Base-by-base conservation (phyloP, 768 basidiomycete species). In the Pisolithus tinctorius region DNA sequence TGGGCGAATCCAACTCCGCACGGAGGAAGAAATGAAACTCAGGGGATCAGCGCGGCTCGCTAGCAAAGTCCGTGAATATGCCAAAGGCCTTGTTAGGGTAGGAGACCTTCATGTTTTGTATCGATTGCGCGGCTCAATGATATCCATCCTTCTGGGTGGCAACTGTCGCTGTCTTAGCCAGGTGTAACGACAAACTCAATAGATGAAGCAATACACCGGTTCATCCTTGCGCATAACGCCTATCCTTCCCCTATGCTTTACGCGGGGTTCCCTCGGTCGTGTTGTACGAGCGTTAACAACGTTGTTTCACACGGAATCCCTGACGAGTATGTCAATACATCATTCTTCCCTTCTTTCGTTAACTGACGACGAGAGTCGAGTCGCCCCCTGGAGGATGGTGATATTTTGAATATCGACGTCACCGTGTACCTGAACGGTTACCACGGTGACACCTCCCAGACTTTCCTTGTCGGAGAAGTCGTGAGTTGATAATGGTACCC, bases 221-320 rank as follows among this genome's bases (percentile, higher is more conserved):
- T 79, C 53, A 86, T 93, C 51, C 56, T 88, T 37, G 66, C 73
- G 0, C 74, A 77, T 57, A 75, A 75, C 20, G 93, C 90, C 6
- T 96, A 95, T 65, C 93, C 93, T 0, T 93, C 92, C 8, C 89
- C 93, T 0, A 69, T 95, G 45, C 75, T 74, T 0, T 95, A 94
- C 64, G 70, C 73, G 8, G 85, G 53, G 2, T 76, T 76, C 54
- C 74, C 76, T 3, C 75, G 73, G 59, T 72, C 74, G 39, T 75
- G 73, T 53, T 77, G 81, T 52, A 79, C 73, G 25, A 93, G 92
- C 55, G 74, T 94, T 49, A 96, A 96, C 61, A 95, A 95, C 57
- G 71, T 95, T 31, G 76, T 93, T 44, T 79, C 77, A 9, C 92
- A 96, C 62, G 93, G 93, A 1, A 93, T 96, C 51, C 93, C 93